Base-by-base conservation (phyloP, 2,329 filamentous ascomycete species). In the Fusarium guadeloupense region DNA sequence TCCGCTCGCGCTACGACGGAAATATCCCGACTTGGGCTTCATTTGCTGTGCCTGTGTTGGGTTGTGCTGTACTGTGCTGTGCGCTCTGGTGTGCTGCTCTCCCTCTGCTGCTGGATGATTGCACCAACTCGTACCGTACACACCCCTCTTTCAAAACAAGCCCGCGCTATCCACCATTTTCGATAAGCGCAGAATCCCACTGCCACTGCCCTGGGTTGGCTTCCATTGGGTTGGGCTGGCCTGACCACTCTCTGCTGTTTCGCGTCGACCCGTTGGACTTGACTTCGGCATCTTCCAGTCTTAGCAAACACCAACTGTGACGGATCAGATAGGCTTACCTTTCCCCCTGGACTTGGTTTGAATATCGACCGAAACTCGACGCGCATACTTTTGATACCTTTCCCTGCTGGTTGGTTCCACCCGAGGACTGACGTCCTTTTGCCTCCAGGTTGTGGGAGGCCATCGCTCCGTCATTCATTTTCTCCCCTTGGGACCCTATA, bases 11-110 rank as follows among this genome's bases (percentile, higher is more conserved):
- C 70, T 70, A 70, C 66, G 47, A 70, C 69, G 69, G 70, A 74
- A 74, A 74, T 69, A 72, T 66, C 64, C 72, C 71, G 70, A 74
- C 69, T 72, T 54, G 61, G 47, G 48, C 44, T 39, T 59, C 47
- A 44, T 64, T 48, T 49, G 43, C 41, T 57, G 25, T 6, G 12
- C 21, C 16, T 56, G 38, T 30, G 25, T 37, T 46, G 23, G n/a
- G n/a, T n/a, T 34, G n/a, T 31, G 34, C 14, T 37, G 10, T 26
- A 13, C 21, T 26, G 25, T 20, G 14, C 20, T 31, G 38, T 35
- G 34, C 37, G 35, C 14, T 14, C 47, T 58, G 20, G 16, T 12
- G 28, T 43, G 34, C 30, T 34, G 16, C 33, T 25, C 39, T 31
- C n/a, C n/a, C n/a, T n/a, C n/a, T 30, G 26, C 30, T 53, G 17